phyloP scores from a whole-genome alignment of 768 basidiomycete genomes.

The Calocybe gangraenosa region DNA sequence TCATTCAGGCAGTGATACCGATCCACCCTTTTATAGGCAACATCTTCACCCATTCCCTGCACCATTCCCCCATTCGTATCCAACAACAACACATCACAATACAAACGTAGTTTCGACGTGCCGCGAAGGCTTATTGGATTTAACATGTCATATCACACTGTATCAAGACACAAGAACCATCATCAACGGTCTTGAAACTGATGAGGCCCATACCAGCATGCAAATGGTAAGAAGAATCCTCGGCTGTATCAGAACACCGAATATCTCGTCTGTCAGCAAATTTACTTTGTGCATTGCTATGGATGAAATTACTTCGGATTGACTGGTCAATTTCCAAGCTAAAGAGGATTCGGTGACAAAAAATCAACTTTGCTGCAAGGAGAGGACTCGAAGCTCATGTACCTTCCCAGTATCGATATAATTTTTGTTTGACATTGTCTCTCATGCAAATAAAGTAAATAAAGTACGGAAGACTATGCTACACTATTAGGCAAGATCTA shows the following conservation, averaged over 20 bases:
- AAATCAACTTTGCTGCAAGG: too few relatives aligned
- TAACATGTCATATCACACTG: constrained; percentile 18
- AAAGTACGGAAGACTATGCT: neutral
- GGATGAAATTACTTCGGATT: neutral
- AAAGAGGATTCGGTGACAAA: neutral
- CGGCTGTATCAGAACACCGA: constrained; percentile 5
- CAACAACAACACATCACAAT: neutral
- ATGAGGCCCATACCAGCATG: neutral
- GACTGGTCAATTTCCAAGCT: neutral
- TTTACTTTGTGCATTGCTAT: constrained; percentile 9
- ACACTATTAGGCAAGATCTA: neutral
- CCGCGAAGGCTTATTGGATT: constrained; percentile 3
- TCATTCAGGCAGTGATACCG: constrained; percentile 3
- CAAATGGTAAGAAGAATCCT: neutral
- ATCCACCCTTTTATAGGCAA: constrained; percentile 37
- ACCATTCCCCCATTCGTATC: constrained; percentile 1
- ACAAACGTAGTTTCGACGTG: neutral
- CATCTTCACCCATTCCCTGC: constrained; percentile 38
- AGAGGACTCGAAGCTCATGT: too few relatives aligned
- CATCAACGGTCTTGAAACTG: neutral
- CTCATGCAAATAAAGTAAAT: too few relatives aligned
- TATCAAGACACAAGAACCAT: neutral
- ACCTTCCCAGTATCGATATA: too few relatives aligned
- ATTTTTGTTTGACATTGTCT: too few relatives aligned
- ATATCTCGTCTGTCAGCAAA: constrained; percentile 1